Base-by-base conservation (phyloP, 2,329 filamentous ascomycete species). In the Tympanopsis confertula region DNA sequence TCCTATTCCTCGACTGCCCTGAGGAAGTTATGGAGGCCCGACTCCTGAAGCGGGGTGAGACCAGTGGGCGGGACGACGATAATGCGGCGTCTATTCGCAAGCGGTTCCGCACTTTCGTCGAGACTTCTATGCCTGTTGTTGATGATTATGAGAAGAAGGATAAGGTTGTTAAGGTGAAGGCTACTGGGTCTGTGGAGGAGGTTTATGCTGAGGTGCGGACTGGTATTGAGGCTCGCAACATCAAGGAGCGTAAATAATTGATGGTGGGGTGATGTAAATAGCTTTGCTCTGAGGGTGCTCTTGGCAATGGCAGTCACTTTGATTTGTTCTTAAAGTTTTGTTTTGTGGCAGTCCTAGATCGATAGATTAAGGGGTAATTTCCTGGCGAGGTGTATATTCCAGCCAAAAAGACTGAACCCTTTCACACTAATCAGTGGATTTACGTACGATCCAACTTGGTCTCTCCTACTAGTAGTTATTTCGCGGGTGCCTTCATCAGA, bases 91-190 rank as follows among this genome's bases (percentile, higher is more conserved):
- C 65, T 37, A 81, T 80, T 53, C 71, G 69, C 54, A 81, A 81
- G 66, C 62, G 76, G 15, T 80, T 81, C 60, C 64, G 63, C 41
- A 70, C 66, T 2, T 81, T 80, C 48, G 65, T 76, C 22, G 74
- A 81, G 52, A 78, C 72, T 3, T 78, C 73, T 50, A 79, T 80
- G 76, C 76, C 76, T 20, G 76, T 80, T 18, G 74, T 81, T 32
- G 59, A 76, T 42, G 62, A 70, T 43, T 80, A 74, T 50, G 65
- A 68, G 50, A 60, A 62, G 42, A 61, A 78, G 53, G 65, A 63
- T 29, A 69, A 68, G 50, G 74, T 79, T 5, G 66, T 78, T 45
- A 69, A 66, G 52, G 65, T 79, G 15, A 55, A 62, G 43, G 75
- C 76, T 13, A 66, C 64, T 28, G 64, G 64, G 38, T 7, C 10